Evolutionary conservation across 1,284 basidiomycete genomes (phyloP), one percentile per base, ranked within the genome.

Genomic region (Microbotryomycetes sp.): DNA sequence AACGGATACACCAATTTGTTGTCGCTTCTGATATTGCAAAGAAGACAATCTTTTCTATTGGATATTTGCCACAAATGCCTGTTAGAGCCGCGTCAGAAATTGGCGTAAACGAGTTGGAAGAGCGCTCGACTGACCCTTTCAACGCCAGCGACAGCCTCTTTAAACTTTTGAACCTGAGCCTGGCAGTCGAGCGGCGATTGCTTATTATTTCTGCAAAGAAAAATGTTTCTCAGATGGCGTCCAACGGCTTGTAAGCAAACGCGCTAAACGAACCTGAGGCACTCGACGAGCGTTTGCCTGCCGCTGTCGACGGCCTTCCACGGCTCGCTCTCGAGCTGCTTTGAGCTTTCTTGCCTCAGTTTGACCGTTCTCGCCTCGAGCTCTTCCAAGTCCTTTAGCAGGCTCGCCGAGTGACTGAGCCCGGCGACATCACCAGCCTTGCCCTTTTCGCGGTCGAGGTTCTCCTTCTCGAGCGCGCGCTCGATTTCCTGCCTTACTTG

Each of bases 381-480:
- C 24, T 55, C 45, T 26, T 60, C 62, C 26, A 68, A 51, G 41
- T 66, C 67, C 51, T 64, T 47, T 41, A 66, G 28, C 52, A 68
- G n/a, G n/a, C 45, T 60, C 47, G 65, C 62, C 28, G 54, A 56
- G 50, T 68, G 67, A 26, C 26, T 23, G 9, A 57, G 56, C 29
- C 54, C 58, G 2, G 31, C 49, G 18, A 35, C 46, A 0, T 4
- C 21, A 4, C 24, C 21, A 11, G 31, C 26, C 3, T 52, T 31
- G 4, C 54, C 54, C 26, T 48, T 35, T 57, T 70, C 69, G 46
- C 62, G 56, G 45, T 71, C 69, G 48, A 72, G 59, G 64, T 72
- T 72, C 63, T 72, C 71, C 58, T 67, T 64, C 57, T 72, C 71
- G 41, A 72, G 61, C 4, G 70, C 71, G 23, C 62, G 54, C 29